These are phyloP conservation scores for Herpetospermum pedunculosum DNA, from an alignment of 306 rosid species.

Conservation along the genomic window DNA sequence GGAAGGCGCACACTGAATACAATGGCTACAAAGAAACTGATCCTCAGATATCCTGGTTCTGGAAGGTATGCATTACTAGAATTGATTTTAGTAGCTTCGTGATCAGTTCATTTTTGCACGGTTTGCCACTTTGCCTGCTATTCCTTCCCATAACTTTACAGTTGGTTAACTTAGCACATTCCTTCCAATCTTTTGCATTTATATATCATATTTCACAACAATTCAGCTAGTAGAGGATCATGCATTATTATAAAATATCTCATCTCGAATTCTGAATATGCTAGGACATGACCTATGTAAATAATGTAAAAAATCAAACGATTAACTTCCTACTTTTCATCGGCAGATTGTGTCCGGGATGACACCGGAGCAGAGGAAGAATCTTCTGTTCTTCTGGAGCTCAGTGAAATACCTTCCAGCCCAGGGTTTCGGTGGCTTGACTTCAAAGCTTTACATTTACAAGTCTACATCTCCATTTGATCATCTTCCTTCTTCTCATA, in stretches of 20 bases:
- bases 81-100: constrained; percentile 1
- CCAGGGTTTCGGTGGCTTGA: constrained; percentile 74
- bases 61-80: constrained; percentile 58
- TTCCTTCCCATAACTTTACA: neutral
- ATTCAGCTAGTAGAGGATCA: neutral
- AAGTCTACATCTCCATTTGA: constrained; percentile 30
- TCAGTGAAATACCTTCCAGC: constrained; percentile 81
- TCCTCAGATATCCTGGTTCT: constrained; percentile 82
- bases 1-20: constrained; percentile 85
- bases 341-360: constrained; percentile 60
- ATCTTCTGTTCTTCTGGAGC: constrained; percentile 86
- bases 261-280: neutral
- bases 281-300: neutral
- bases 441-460: constrained; percentile 53
- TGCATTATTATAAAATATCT: neutral
- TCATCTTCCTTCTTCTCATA: constrained; percentile 77
- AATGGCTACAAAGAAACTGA: constrained; percentile 79
- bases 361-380: constrained; percentile 62
- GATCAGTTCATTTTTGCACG: neutral
- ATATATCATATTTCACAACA: neutral
- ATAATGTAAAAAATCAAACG: neutral
- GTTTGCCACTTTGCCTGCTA: neutral
- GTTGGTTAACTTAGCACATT: neutral
- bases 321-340: neutral
- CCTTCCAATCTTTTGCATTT: neutral